Conservation (phyloP, 2,329 filamentous ascomycete genomes). For the Rhexocercosporidium sp. region DNA sequence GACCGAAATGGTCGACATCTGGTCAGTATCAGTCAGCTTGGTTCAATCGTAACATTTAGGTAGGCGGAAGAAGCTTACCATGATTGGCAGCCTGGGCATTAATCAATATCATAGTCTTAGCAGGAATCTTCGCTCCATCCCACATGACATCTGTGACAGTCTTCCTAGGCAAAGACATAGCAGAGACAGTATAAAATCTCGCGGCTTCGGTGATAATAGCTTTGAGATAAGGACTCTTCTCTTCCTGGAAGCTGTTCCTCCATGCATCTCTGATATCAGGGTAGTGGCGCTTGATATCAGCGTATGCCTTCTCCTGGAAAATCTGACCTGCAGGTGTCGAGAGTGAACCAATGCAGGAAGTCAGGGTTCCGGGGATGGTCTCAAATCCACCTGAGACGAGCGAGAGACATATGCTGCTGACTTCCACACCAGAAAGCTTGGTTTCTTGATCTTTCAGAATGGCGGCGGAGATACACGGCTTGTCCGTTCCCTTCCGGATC, state of each 20-base stretch:
- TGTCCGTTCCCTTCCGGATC: slow-evolving; percentile 56
- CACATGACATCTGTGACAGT: slow-evolving; percentile 56
- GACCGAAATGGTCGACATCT: slow-evolving; percentile 56
- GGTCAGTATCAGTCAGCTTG: background rate
- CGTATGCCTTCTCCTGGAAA: slow-evolving; percentile 58
- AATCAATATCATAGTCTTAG: slow-evolving; percentile 59
- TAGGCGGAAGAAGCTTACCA: slow-evolving; percentile 41
- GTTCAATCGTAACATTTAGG: background rate
- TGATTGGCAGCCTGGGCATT: slow-evolving; percentile 61
- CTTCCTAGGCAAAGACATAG: slow-evolving; percentile 58
- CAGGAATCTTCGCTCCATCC: slow-evolving; percentile 56
- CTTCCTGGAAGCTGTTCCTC: slow-evolving; percentile 49
- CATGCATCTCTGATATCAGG: slow-evolving; percentile 53
- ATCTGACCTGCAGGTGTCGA: slow-evolving; percentile 53
- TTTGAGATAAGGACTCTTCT: slow-evolving; percentile 54
- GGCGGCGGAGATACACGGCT: slow-evolving; percentile 58
- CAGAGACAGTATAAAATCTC: slow-evolving; percentile 57
- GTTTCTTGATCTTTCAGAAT: slow-evolving; percentile 60
- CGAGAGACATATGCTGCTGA: slow-evolving; percentile 57
- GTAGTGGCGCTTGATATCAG: slow-evolving; percentile 55
- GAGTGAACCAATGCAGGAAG: slow-evolving; percentile 55
- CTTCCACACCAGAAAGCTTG: slow-evolving; percentile 56
- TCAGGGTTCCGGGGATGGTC: slow-evolving; percentile 59
- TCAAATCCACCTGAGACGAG: slow-evolving; percentile 60
- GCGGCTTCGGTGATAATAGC: slow-evolving; percentile 58